A percentile compares a stretch with the other conserved stretches of the same genome.
These are phyloP conservation scores for Phytophthora citrophthora DNA, from an alignment of 352 stramenopile species.

Conservation along the genomic window DNA sequence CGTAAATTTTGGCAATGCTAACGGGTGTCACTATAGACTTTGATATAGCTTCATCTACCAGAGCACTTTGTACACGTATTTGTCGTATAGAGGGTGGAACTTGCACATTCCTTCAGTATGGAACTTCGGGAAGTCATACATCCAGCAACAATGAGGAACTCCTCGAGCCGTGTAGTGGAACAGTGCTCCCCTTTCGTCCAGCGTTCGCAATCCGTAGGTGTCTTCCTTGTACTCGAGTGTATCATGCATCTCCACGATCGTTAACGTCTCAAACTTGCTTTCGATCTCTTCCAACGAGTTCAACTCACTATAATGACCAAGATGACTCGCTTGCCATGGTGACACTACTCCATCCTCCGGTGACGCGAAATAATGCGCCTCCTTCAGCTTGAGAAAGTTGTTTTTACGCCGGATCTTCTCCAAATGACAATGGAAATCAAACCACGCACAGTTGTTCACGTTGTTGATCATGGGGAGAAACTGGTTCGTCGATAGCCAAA, in stretches of 20 bases:
- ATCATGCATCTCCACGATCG: conserved; percentile 38
- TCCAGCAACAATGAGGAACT: conserved; percentile 18
- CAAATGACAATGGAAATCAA: conserved; percentile 18
- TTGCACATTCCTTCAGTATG: conserved; percentile 13
- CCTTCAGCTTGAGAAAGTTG: conserved; percentile 44
- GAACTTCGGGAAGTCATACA: conserved; percentile 22
- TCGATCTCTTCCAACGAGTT: conserved; percentile 28
- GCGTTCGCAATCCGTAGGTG: conserved; percentile 39
- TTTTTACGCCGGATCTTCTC: conserved; percentile 33
- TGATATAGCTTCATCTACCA: conserved; percentile 2
- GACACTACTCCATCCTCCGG: conserved; percentile 39
- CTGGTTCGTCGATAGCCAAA: conserved; percentile 29
- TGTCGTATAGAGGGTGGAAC: conserved; percentile 18
- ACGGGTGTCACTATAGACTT: too few relatives aligned
- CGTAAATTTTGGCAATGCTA: too few relatives aligned
- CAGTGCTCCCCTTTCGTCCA: conserved; percentile 34
- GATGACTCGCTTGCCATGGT: conserved; percentile 44
- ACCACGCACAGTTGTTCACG: conserved; percentile 27
- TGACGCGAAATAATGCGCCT: conserved; percentile 56
- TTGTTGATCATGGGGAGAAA: conserved; percentile 44
- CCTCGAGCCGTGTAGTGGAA: conserved; percentile 6
- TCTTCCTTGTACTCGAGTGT: conserved; percentile 34
- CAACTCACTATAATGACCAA: conserved; percentile 51
- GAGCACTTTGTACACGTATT: conserved; percentile 29
- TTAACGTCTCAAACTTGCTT: conserved; percentile 31